phyloP scores from a whole-genome alignment of 2,329 filamentous ascomycete species.

The Aspergillus neotritici region DNA sequence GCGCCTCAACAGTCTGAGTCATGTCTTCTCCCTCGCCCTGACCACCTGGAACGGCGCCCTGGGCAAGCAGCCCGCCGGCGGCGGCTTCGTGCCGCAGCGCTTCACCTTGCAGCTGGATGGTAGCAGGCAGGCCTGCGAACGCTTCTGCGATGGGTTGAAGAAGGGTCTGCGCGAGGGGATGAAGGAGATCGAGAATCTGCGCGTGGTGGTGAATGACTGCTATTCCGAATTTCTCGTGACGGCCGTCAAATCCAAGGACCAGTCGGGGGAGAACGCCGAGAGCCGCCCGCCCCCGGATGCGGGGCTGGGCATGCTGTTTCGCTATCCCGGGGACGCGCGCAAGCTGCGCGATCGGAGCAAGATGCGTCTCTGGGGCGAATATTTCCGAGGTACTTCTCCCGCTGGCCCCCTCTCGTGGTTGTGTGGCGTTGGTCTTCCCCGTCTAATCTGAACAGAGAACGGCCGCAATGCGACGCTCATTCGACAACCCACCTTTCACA shows the following conservation, averaged over 20 bases:
- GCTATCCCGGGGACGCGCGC: conserved; percentile 89
- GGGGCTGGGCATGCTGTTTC: conserved; percentile 84
- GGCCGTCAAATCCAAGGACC: conserved; percentile 36
- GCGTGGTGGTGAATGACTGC: conserved; percentile 72
- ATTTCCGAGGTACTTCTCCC: conserved; percentile 56
- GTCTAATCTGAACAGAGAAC: conserved; percentile 56
- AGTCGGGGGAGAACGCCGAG: conserved; percentile 48
- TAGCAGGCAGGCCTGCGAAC: conserved; percentile 80
- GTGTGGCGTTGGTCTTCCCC: conserved; percentile 9
- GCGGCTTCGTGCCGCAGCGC: conserved; percentile 66
- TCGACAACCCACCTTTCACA: conserved; percentile 94
- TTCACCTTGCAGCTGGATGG: conserved; percentile 89
- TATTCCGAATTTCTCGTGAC: conserved; percentile 80
- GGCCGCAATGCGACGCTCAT: conserved; percentile 88
- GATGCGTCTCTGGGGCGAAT: conserved; percentile 96
- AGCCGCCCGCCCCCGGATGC: conserved; percentile 69
- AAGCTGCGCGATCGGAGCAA: conserved; percentile 93
- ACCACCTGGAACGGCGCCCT: conserved; percentile 80
- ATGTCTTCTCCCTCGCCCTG: conserved; percentile 85
- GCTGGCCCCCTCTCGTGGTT: conserved; percentile 1
- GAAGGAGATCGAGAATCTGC: conserved; percentile 78
- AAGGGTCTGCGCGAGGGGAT: conserved; percentile 81
- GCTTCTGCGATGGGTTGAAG: conserved; percentile 94
- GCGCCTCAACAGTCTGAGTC: conserved; percentile 84
- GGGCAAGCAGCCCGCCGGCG: conserved; percentile 53